phyloP scores from a whole-genome alignment of 2,329 filamentous ascomycete species.

The Aspergillus sp. region DNA sequence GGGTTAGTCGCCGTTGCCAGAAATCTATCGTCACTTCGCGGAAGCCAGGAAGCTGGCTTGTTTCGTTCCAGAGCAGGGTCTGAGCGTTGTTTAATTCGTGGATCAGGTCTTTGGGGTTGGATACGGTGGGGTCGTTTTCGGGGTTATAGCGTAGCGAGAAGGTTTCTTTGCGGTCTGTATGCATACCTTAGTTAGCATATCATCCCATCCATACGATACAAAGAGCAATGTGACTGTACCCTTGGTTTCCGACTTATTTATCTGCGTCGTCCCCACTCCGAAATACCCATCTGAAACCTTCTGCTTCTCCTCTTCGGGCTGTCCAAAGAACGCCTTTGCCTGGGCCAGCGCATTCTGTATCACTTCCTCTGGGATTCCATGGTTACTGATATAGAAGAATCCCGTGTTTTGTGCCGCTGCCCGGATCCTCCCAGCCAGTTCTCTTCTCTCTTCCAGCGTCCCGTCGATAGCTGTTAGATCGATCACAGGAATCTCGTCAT shows the following conservation, averaged over 20 bases:
- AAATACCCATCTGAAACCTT: slow-evolving; percentile 48
- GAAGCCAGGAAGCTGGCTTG: slow-evolving; percentile 43
- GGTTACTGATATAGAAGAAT: slow-evolving; percentile 58
- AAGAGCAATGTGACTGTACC: slow-evolving; percentile 15
- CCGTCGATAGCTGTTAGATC: slow-evolving; percentile 47
- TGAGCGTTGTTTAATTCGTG: slow-evolving; percentile 48
- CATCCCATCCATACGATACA: too few species aligned
- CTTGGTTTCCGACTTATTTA: slow-evolving; percentile 31
- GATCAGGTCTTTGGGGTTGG: slow-evolving; percentile 44
- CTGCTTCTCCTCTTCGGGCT: slow-evolving; percentile 47
- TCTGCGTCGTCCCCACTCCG: slow-evolving; percentile 27
- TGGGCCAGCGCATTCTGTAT: slow-evolving; percentile 18
- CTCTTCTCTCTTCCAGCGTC: slow-evolving; percentile 35
- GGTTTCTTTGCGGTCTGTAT: slow-evolving; percentile 52
- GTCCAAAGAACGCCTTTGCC: slow-evolving; percentile 48
- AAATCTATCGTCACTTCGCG: slow-evolving; percentile 21
- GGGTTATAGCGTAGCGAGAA: slow-evolving; percentile 56
- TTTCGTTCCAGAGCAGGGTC: slow-evolving; percentile 55
- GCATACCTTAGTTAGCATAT: neutral
- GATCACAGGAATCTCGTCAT: slow-evolving; percentile 55
- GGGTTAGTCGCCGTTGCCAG: slow-evolving; percentile 35
- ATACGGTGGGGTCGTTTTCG: slow-evolving; percentile 49
- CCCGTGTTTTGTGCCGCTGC: slow-evolving; percentile 52
- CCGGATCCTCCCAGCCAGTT: slow-evolving; percentile 44
- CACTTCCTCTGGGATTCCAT: slow-evolving; percentile 42